Evolutionary conservation across 225 moss, liverwort and hornwort species (phyloP).

Genomic region (Lunularia cruciata): DNA sequence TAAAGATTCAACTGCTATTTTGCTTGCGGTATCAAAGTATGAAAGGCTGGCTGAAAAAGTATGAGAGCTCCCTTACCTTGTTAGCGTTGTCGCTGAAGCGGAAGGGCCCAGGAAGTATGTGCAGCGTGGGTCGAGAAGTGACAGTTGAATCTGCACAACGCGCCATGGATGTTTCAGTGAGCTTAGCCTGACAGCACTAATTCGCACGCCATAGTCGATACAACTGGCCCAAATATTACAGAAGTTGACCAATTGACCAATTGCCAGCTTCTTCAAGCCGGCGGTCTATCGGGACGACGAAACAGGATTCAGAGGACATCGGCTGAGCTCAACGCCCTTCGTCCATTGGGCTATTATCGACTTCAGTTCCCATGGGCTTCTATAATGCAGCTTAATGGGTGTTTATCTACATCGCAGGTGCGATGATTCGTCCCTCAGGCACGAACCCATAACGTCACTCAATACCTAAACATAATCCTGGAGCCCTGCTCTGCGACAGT

Average conservation of each 20-base stretch:
- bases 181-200: not conserved
- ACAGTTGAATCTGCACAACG: conserved; percentile 40
- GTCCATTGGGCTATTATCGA: too few species aligned
- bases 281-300: too few species aligned
- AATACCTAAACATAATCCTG: too few species aligned
- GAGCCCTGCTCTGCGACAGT: too few species aligned
- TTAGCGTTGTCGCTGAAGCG: conserved; percentile 38
- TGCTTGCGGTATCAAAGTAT: not conserved
- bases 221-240: too few species aligned
- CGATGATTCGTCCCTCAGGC: too few species aligned
- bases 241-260: not conserved
- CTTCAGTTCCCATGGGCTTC: too few species aligned
- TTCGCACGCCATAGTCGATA: not conserved
- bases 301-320: too few species aligned
- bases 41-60: not conserved
- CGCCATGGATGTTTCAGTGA: not conserved
- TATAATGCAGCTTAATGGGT: too few species aligned
- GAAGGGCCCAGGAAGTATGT: conserved; percentile 43
- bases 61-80: conserved; percentile 28
- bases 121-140: conserved; percentile 41
- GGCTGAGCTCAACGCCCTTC: too few species aligned
- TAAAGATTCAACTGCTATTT: conserved; percentile 20
- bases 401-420: too few species aligned
- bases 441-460: too few species aligned
- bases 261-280: not conserved